Evolutionary conservation across 73 alveolate species (phyloP).

Genomic region (Breviolum minutum): DNA sequence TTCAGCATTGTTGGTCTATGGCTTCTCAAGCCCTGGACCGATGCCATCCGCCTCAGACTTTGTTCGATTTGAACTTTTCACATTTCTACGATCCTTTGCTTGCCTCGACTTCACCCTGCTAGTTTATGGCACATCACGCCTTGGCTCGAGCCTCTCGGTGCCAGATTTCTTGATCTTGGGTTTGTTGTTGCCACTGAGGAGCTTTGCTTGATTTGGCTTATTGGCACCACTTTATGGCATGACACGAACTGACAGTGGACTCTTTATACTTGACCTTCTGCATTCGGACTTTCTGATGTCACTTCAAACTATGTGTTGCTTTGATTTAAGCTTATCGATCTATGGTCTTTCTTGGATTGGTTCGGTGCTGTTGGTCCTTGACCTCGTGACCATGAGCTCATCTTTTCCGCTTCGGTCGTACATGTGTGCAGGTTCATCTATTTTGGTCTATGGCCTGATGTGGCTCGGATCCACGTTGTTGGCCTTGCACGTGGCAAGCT

Average conservation of each 20-base stretch:
- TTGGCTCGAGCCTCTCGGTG: background rate
- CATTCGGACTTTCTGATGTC: background rate
- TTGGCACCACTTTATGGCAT: background rate
- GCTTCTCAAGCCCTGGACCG: conserved; percentile 22
- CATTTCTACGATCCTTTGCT: background rate
- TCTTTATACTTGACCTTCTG: background rate
- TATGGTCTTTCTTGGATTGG: conserved; percentile 39
- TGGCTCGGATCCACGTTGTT: conserved; percentile 2
- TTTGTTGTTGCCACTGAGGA: background rate
- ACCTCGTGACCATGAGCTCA: conserved; percentile 28
- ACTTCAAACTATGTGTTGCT: background rate
- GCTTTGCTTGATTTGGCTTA: background rate
- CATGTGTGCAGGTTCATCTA: conserved; percentile 17
- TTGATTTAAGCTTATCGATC: background rate
- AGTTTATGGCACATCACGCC: conserved; percentile 30
- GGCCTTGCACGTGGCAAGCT: background rate
- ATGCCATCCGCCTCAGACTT: conserved; percentile 1
- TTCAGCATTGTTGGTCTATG: background rate
- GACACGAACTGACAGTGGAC: background rate
- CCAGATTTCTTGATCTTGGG: conserved; percentile 48
- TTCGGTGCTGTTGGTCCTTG: background rate
- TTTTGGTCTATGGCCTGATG: background rate
- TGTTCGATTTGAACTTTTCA: background rate
- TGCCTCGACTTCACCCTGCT: background rate
- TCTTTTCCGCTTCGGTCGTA: background rate